Conservation (phyloP, 1,284 basidiomycete genomes). For the Rhodotorula sp. region DNA sequence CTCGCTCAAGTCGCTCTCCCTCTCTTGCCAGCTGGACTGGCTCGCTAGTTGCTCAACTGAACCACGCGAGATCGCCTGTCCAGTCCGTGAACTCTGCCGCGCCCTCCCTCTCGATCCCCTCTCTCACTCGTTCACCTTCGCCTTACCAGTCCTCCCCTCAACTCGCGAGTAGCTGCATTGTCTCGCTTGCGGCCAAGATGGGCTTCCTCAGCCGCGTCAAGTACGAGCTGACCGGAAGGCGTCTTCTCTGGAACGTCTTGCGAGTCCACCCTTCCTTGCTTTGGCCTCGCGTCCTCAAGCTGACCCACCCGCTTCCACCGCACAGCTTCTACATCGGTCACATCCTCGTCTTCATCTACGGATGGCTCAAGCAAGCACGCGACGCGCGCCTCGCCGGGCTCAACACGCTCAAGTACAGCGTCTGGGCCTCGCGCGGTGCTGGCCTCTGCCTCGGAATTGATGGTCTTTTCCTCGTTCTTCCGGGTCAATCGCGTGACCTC, state of each 20-base stretch:
- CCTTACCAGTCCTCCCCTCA: no score
- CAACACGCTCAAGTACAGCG: slow-evolving; percentile 72
- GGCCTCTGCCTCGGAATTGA: slow-evolving; percentile 79
- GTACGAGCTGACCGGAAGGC: slow-evolving; percentile 36
- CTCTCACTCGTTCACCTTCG: no score
- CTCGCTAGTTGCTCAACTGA: no score
- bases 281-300: neutral
- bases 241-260: slow-evolving; percentile 42
- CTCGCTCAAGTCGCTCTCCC: neutral
- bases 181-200: neutral
- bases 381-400: slow-evolving; percentile 60
- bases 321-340: slow-evolving; percentile 42
- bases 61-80: no score
- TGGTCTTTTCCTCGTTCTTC: slow-evolving; percentile 75
- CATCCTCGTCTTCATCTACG: slow-evolving; percentile 37
- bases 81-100: no score
- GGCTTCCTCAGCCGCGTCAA: slow-evolving; percentile 1
- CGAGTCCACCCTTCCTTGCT: neutral
- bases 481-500: slow-evolving; percentile 52
- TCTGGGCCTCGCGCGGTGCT: slow-evolving; percentile 81
- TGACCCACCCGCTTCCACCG: neutral
- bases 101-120: no score
- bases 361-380: slow-evolving; percentile 41
- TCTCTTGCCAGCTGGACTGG: neutral
- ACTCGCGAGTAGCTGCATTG: no score